Evolutionary conservation across 2,329 filamentous ascomycete species (phyloP), one percentile per base, ranked within the genome.

Genomic region (Amylocarpus encephaloides): DNA sequence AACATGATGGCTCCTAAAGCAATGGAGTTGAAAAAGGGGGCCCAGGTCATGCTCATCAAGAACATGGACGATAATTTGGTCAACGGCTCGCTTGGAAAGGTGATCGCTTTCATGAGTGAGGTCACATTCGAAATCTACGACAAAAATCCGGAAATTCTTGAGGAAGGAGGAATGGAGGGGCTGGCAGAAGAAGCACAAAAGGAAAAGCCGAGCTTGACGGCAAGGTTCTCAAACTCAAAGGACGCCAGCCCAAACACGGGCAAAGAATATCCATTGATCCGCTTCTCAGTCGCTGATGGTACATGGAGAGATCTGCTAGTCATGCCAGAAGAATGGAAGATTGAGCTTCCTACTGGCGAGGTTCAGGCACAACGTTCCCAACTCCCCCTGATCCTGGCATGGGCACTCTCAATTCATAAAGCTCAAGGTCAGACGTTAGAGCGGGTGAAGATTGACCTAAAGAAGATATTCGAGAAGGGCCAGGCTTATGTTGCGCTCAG

Each of bases 21-120:
- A 0, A 79, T 98, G 16, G 81, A 86, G 32, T 71, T 98, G 29
- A 97, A 96, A 68, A 85, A 93, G 55, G 88, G 90, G 9, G 88
- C 93, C 0, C 94, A 98, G 66, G 94, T 98, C 40, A 98, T 98
- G 93, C 74, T 98, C n/a, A 96, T 98, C 75, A 98, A 98, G 69
- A 98, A 98, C 62, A 85, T 97, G 71, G 93, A 98, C 64, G 89
- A 95, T 35, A 84, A 81, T 0, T 77, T 98, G 0, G 93, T 97
- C 59, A 98, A 98, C 64, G 93, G 93, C 4, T 95, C 92, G 0
- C 75, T 98, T 9, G 93, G 93, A 19, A 91, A 86, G 54, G 86
- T 98, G 4, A 77, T 85, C 11, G 81, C 78, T 5, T 95, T 95
- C 68, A 91, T 90, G 84, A 80, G 76, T 46, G 80, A 85, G 57